Percentiles rank a stretch among this genome's conserved stretches.
phyloP scores from a whole-genome alignment of 805 yeast species.

The Lipomyces kockii region DNA sequence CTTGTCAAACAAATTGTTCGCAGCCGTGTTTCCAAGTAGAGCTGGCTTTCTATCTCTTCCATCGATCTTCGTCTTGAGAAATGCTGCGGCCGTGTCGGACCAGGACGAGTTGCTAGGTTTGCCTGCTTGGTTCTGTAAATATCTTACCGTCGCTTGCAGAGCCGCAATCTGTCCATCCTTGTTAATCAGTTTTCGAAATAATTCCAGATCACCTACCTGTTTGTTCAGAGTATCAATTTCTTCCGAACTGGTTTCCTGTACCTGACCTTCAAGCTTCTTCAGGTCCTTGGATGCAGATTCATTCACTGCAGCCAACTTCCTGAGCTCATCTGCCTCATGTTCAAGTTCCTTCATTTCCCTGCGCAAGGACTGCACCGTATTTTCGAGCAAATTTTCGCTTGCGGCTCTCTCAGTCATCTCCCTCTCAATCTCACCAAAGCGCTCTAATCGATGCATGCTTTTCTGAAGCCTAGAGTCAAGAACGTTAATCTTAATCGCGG shows the following conservation, averaged over 20 bases:
- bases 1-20: not conserved
- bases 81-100: constrained; percentile 1
- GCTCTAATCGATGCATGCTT: constrained; percentile 17
- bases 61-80: not conserved
- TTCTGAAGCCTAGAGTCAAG: constrained; percentile 36
- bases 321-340: constrained; percentile 11
- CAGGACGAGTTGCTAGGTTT: not conserved
- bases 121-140: not conserved
- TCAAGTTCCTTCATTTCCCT: constrained; percentile 12
- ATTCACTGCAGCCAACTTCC: constrained; percentile 1
- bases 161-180: constrained; percentile 3
- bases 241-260: constrained; percentile 17
- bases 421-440: constrained; percentile 37
- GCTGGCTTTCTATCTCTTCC: not conserved
- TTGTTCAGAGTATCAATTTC: constrained; percentile 17
- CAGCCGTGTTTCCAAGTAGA: not conserved
- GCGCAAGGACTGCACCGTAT: constrained; percentile 8
- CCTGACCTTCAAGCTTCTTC: constrained; percentile 15
- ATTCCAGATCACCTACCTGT: constrained; percentile 14
- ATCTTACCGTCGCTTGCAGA: constrained; percentile 16
- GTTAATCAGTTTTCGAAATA: not conserved
- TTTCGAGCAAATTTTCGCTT: constrained; percentile 9
- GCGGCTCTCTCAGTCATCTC: constrained; percentile 26
- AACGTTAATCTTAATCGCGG: constrained; percentile 37
- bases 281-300: constrained; percentile 17